Evolutionary conservation across 129 eudicot species (phyloP).

Genomic region (Chrysanthemum makinoi): DNA sequence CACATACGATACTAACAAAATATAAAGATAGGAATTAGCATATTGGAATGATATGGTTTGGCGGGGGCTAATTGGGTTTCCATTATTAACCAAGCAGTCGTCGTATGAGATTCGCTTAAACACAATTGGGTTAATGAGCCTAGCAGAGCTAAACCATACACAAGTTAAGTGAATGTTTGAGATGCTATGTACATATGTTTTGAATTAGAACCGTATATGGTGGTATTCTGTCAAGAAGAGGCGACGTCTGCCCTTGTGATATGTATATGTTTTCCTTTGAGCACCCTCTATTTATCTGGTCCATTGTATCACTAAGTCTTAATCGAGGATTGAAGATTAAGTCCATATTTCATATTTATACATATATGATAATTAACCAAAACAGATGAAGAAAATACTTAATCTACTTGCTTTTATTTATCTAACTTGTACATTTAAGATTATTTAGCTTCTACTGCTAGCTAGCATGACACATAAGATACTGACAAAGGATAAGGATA

Average conservation of each 20-base stretch:
- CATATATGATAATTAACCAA: too few species aligned
- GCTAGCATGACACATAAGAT: constrained; percentile 53
- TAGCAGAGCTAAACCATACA: constrained; percentile 80
- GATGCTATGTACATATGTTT: constrained; percentile 53
- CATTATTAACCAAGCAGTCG: constrained; percentile 70
- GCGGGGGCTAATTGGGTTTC: constrained; percentile 49
- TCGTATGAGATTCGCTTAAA: constrained; percentile 46
- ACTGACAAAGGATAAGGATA: constrained; percentile 51
- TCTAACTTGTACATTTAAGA: too few species aligned
- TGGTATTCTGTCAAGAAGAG: constrained; percentile 65
- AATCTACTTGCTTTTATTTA: too few species aligned
- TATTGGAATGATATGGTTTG: constrained; percentile 48
- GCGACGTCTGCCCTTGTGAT: constrained; percentile 49
- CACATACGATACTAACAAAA: constrained; percentile 48
- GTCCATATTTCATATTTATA: too few species aligned
- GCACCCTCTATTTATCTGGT: constrained; percentile 29
- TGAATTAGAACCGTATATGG: constrained; percentile 53
- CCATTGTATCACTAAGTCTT: constrained; percentile 7
- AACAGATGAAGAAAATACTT: too few species aligned
- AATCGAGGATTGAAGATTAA: too few species aligned
- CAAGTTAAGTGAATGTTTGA: constrained; percentile 63
- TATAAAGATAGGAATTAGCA: constrained; percentile 55
- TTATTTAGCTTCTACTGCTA: too few species aligned
- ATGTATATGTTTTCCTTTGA: constrained; percentile 46
- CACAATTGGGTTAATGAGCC: constrained; percentile 47